phyloP scores from a whole-genome alignment of 164 flowering plant genomes.

The Cinnamomum micranthum region DNA sequence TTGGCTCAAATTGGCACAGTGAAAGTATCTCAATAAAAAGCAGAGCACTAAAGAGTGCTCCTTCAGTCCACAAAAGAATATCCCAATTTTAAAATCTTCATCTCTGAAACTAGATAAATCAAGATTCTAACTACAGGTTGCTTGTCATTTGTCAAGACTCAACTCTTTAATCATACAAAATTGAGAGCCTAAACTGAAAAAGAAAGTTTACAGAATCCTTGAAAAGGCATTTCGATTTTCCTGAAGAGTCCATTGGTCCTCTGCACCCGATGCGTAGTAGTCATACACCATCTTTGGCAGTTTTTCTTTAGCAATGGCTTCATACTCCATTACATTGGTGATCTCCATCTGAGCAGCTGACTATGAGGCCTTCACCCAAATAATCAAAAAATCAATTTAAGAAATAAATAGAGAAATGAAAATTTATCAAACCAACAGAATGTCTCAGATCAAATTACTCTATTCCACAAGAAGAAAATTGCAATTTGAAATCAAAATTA shows the following conservation, averaged over 20 bases:
- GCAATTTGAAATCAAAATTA: background rate
- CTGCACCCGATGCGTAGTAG: slow-evolving; percentile 94
- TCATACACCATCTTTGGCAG: slow-evolving; percentile 90
- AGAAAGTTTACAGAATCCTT: slow-evolving; percentile 63
- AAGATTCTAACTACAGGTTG: background rate
- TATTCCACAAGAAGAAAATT: background rate
- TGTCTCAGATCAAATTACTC: background rate
- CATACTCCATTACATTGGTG: slow-evolving; percentile 73
- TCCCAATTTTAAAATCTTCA: background rate
- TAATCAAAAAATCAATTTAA: background rate
- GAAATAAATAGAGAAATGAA: background rate
- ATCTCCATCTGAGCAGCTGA: slow-evolving; percentile 41
- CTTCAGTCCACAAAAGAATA: background rate
- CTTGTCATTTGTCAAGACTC: background rate
- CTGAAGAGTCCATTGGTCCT: slow-evolving; percentile 83
- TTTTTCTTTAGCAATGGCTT: slow-evolving; percentile 75
- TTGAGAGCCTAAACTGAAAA: background rate
- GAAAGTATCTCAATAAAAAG: background rate
- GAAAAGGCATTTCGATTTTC: slow-evolving; percentile 81
- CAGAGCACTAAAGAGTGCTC: background rate
- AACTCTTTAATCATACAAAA: background rate
- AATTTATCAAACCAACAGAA: background rate
- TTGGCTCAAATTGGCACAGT: background rate
- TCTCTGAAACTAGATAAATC: background rate
- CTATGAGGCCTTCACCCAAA: background rate